Percentiles rank a stretch among this genome's conserved stretches.
These are phyloP conservation scores for Sporobolus alterniflorus DNA, from an alignment of 202 grass and related monocot species.

Conservation along the genomic window DNA sequence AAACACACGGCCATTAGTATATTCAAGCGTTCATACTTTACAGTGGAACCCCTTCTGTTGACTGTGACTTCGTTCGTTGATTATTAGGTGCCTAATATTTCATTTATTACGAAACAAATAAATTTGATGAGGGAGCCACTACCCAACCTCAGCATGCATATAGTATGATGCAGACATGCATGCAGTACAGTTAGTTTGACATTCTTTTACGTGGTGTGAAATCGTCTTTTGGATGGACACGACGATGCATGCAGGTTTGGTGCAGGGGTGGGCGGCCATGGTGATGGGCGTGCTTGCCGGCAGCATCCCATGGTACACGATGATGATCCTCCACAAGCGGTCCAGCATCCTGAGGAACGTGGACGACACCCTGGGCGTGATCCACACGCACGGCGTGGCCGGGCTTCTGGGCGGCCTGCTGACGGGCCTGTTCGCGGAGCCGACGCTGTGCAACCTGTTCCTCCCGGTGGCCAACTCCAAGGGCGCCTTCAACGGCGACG, in stretches of 20 bases:
- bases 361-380: constrained; percentile 71
- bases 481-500: constrained; percentile 50
- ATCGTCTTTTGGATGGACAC: too few species aligned
- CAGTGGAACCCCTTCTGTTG: background rate
- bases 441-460: constrained; percentile 58
- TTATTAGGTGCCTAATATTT: background rate
- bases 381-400: constrained; percentile 75
- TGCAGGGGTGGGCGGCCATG: constrained; percentile 67
- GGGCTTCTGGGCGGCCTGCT: constrained; percentile 59
- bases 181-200: too few species aligned
- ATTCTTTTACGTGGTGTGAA: too few species aligned
- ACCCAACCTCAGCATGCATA: too few species aligned
- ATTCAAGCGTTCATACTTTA: background rate
- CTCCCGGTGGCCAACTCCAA: constrained; percentile 50
- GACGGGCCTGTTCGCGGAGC: constrained; percentile 64
- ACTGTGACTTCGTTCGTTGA: background rate
- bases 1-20: background rate
- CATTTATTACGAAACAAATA: too few species aligned
- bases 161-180: too few species aligned
- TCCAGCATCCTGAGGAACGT: constrained; percentile 42
- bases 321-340: constrained; percentile 72
- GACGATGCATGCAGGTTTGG: constrained; percentile 39
- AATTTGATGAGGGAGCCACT: too few species aligned
- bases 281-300: constrained; percentile 67
- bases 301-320: constrained; percentile 70